Base-by-base conservation (phyloP, 176 grass and related monocot genomes). In the Avena insularis region DNA sequence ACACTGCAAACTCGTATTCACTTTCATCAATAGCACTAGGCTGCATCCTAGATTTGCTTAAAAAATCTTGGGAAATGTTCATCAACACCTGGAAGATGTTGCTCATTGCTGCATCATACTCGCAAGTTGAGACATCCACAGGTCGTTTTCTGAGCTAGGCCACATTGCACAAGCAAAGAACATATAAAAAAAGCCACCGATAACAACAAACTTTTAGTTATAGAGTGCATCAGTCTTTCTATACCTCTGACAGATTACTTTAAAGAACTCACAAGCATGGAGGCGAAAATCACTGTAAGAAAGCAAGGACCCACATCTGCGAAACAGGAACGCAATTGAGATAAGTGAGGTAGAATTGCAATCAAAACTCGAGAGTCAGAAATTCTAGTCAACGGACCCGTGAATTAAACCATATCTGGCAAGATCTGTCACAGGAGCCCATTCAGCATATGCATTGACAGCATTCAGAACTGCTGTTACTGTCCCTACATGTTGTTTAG, bases 201-300 rank as follows among this genome's bases (percentile, higher is more conserved):
- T 53, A 77, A 77, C 46, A 79, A 71, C 25, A 31, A 87, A 59
- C 17, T 82, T 77, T 79, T 80, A 57, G 71, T 62, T 19, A 71
- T 45, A 70, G 53, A 85, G 25, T 62, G 59, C 56, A 78, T 78
- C 47, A 74, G 12, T 75, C 51, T 49, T 58, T 60, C 33, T 66
- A 70, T 94, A 98, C 97, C 97, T 98, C 70, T 96, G 97, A 86
- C 87, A 98, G 62, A 98, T 88, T 64, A 96, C 82, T 90, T 98
- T 96, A 78, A 98, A 96, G 74, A 98, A 98, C 54, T 96, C 97
- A 56, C 93, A 98, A 75, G 92, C 94, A 94, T 91, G 90, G 73
- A 98, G 92, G 40, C 90, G 97, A 88, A 98, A 98, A 80, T 98
- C 97, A 55, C 80, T 91, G 75, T 98, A 96, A 19, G 92, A 86